Conservation (phyloP, 805 yeast species). For the Starmera caribaea region DNA sequence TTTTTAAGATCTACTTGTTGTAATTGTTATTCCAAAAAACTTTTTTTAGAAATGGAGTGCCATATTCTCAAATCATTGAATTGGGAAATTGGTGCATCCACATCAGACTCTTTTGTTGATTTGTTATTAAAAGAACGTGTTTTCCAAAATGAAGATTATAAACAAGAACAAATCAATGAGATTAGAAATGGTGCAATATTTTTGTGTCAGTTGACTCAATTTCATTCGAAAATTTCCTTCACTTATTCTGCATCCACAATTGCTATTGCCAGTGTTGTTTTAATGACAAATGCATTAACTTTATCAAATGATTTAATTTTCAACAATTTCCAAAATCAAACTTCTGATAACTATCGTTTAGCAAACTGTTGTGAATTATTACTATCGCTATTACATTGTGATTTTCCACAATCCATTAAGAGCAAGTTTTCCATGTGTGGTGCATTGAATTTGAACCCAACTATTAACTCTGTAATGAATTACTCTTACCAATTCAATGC, state of each 20-base stretch:
- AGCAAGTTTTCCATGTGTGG: slow-evolving; percentile 29
- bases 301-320: slow-evolving; percentile 11
- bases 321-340: slow-evolving; percentile 17
- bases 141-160: slow-evolving; percentile 11
- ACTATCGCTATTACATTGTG: slow-evolving; percentile 8
- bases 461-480: slow-evolving; percentile 6
- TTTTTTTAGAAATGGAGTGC: slow-evolving; percentile 60
- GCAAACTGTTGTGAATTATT: slow-evolving; percentile 14
- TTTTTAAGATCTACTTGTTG: slow-evolving; percentile 48
- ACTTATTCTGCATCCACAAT: slow-evolving; percentile 35
- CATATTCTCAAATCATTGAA: slow-evolving; percentile 52
- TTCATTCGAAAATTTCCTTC: slow-evolving; percentile 49
- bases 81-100: slow-evolving; percentile 56
- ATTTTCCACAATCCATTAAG: slow-evolving; percentile 33
- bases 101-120: slow-evolving; percentile 57
- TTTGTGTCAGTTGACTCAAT: slow-evolving; percentile 57
- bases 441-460: slow-evolving; percentile 8
- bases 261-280: slow-evolving; percentile 40
- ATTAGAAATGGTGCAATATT: slow-evolving; percentile 48
- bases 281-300: slow-evolving; percentile 36
- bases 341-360: slow-evolving; percentile 13
- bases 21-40: slow-evolving; percentile 43
- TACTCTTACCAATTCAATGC: slow-evolving; percentile 12
- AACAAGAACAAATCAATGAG: slow-evolving; percentile 29
- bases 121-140: slow-evolving; percentile 33